Evolutionary conservation across 331 rosid species (phyloP).

Genomic region (Erythrophleum ivorense): DNA sequence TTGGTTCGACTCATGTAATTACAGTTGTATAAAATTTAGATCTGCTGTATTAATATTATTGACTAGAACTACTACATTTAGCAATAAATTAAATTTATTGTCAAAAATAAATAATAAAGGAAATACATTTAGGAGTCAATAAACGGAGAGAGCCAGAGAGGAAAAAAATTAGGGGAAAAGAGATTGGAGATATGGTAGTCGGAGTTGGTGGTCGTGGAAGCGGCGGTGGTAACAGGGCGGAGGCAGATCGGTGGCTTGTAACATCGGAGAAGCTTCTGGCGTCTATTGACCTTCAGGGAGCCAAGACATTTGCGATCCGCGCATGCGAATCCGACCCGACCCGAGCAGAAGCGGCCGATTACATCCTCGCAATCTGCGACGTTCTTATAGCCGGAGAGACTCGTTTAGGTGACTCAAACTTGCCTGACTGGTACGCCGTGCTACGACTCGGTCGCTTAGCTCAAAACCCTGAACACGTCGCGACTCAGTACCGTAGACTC

Average conservation of each 20-base stretch:
- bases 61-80: too few species aligned
- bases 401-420: slow-evolving; percentile 62
- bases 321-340: slow-evolving; percentile 83
- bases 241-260: slow-evolving; percentile 81
- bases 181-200: too few species aligned
- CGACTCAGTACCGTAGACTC: slow-evolving; percentile 76
- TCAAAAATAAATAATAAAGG: too few species aligned
- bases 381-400: slow-evolving; percentile 67
- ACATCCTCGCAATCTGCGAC: slow-evolving; percentile 76
- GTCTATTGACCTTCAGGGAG: slow-evolving; percentile 75
- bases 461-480: slow-evolving; percentile 69
- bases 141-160: too few species aligned
- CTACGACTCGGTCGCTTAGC: slow-evolving; percentile 68
- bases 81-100: too few species aligned
- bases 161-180: too few species aligned
- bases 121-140: too few species aligned
- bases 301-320: slow-evolving; percentile 81
- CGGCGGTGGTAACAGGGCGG: slow-evolving; percentile 57
- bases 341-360: slow-evolving; percentile 66
- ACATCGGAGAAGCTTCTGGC: slow-evolving; percentile 76
- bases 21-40: too few species aligned
- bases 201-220: too few species aligned
- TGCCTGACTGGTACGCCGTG: slow-evolving; percentile 73
- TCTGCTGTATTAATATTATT: too few species aligned
- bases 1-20: too few species aligned